Evolutionary conservation across 495 filamentous ascomycete genomes (phyloP).

Genomic region (Pseudotulostoma volvatum): DNA sequence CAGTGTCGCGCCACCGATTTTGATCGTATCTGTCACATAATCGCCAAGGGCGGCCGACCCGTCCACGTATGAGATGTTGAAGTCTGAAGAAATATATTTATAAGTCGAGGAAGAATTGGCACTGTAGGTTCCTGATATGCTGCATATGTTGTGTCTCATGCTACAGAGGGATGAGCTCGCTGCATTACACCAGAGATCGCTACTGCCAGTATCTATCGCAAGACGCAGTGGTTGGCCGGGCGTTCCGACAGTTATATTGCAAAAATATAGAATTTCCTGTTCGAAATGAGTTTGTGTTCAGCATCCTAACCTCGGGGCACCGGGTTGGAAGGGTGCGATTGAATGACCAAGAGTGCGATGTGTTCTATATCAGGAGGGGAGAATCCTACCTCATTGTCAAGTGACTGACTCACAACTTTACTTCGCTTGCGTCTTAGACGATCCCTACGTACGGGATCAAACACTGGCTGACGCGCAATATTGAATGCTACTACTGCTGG

Average conservation of each 20-base stretch:
- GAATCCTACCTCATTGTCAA: slow-evolving; percentile 28
- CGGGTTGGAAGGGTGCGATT: background rate
- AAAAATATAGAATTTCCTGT: slow-evolving; percentile 44
- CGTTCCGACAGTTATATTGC: slow-evolving; percentile 57
- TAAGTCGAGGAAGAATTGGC: slow-evolving; percentile 73
- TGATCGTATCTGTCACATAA: slow-evolving; percentile 66
- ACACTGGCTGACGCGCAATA: slow-evolving; percentile 22
- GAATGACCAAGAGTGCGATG: background rate
- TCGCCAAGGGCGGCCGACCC: slow-evolving; percentile 65
- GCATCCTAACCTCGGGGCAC: background rate
- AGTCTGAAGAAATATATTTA: slow-evolving; percentile 54
- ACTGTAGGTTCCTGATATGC: slow-evolving; percentile 45
- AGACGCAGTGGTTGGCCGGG: slow-evolving; percentile 46
- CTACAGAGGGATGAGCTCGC: slow-evolving; percentile 44
- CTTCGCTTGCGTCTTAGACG: slow-evolving; percentile 20
- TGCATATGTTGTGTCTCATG: slow-evolving; percentile 29
- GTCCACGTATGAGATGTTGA: slow-evolving; percentile 88
- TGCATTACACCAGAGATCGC: slow-evolving; percentile 79
- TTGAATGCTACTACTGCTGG: slow-evolving; percentile 24
- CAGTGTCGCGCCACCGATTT: slow-evolving; percentile 45
- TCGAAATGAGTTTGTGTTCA: background rate
- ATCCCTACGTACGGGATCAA: slow-evolving; percentile 20
- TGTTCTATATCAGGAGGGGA: background rate
- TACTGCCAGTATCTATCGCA: slow-evolving; percentile 72
- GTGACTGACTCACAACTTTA: slow-evolving; percentile 15